Base-by-base conservation (phyloP, 1,139 yeast genomes). In the Candida tropicalis region DNA sequence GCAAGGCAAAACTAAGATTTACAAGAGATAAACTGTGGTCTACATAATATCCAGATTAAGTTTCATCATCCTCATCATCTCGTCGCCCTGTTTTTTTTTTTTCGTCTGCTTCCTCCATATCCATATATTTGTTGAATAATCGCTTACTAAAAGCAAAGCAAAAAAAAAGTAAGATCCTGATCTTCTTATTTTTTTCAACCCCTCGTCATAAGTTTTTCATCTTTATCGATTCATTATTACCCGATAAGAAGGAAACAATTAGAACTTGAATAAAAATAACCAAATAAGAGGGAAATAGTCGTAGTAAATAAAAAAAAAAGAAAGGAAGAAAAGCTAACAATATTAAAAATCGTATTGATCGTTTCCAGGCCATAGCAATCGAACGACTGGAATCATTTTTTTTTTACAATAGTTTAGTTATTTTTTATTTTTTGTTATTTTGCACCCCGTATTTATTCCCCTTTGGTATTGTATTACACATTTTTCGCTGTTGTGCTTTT, bases 331-430 rank as follows among this genome's bases (percentile, higher is more conserved):
- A n/a, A n/a, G n/a, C n/a, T n/a, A n/a, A n/a, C n/a, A n/a, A n/a
- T n/a, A n/a, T n/a, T n/a, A n/a, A n/a, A n/a, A n/a, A n/a, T n/a
- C n/a, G n/a, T n/a, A 28, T n/a, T 31, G 35, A 31, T 31, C 24
- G 25, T 31, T 31, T 31, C 24, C 13, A 24, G 20, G 20, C 7
- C 35, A 31, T 12, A 31, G 35, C 35, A 31, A 31, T 31, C 35
- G 5, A 31, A 29, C n/a, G n/a, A n/a, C n/a, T n/a, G n/a, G n/a
- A n/a, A n/a, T n/a, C n/a, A n/a, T n/a, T n/a, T n/a, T n/a, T n/a
- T n/a, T n/a, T n/a, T n/a, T n/a, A n/a, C n/a, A n/a, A n/a, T n/a
- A n/a, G n/a, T n/a, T n/a, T n/a, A n/a, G n/a, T n/a, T n/a, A n/a
- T 28, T 13, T 28, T 28, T 27, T 26, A 26, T 27, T 28, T 11